Evolutionary conservation across 2,329 filamentous ascomycete genomes (phyloP).

Genomic region (Cladosporium halotolerans): DNA sequence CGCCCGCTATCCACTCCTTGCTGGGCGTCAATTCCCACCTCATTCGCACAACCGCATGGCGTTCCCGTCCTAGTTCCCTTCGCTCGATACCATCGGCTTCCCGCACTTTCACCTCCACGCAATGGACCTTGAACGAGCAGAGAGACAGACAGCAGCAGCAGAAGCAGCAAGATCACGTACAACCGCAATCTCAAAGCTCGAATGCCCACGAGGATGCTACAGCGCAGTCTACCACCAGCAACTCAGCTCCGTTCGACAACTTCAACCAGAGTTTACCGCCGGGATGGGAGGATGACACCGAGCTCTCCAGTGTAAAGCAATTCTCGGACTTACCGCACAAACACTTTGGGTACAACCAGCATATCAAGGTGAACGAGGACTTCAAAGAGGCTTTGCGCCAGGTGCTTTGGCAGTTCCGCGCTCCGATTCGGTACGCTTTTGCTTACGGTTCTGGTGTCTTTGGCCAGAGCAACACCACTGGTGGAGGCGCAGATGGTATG

Average conservation of each 20-base stretch:
- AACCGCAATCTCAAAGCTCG: slow-evolving; percentile 2
- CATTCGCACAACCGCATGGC: slow-evolving; percentile 29
- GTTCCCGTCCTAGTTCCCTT: slow-evolving; percentile 24
- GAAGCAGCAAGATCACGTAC: neutral
- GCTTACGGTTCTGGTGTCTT: slow-evolving; percentile 98
- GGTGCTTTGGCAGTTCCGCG: slow-evolving; percentile 84
- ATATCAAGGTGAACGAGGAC: slow-evolving; percentile 91
- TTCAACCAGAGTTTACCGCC: slow-evolving; percentile 1
- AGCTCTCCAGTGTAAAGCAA: slow-evolving; percentile 59
- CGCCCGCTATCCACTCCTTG: slow-evolving; percentile 26
- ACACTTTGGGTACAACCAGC: slow-evolving; percentile 89
- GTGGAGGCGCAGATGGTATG: slow-evolving; percentile 42
- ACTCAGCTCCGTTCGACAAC: neutral
- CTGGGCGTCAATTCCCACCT: slow-evolving; percentile 29
- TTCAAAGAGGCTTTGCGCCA: slow-evolving; percentile 86
- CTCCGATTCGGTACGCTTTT: slow-evolving; percentile 92
- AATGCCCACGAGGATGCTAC: neutral
- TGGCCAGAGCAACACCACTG: slow-evolving; percentile 55
- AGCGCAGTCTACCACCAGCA: slow-evolving; percentile 1
- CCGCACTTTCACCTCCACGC: slow-evolving; percentile 15
- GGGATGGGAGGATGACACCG: slow-evolving; percentile 66
- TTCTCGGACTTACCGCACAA: slow-evolving; percentile 71
- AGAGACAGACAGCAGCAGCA: slow-evolving; percentile 10
- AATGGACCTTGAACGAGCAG: slow-evolving; percentile 12
- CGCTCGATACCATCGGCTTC: slow-evolving; percentile 14